These are phyloP conservation scores for Salix brachista DNA, from an alignment of 345 rosid genomes.

Conservation along the genomic window DNA sequence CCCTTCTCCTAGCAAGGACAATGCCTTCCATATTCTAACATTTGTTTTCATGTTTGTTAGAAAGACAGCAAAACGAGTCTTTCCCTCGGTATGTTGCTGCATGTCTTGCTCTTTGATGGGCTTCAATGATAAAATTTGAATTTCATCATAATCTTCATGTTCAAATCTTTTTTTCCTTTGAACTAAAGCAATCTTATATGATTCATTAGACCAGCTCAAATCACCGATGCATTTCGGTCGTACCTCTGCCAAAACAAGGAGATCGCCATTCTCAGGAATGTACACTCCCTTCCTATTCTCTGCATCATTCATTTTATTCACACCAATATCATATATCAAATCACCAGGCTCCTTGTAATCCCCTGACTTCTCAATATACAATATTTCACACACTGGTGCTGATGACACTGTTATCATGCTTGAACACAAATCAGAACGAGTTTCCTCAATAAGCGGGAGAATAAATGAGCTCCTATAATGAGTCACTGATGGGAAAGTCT, in stretches of 20 bases:
- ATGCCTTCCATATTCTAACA: constrained; percentile 1
- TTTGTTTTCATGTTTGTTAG: constrained; percentile 6
- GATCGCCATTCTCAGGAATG: constrained; percentile 4
- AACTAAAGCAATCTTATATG: constrained; percentile 3
- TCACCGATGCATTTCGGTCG: background rate
- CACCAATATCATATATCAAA: background rate
- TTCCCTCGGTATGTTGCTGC: background rate
- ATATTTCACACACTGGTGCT: background rate
- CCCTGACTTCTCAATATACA: background rate
- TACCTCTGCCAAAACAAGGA: background rate
- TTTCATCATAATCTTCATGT: background rate
- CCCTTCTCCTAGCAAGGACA: background rate
- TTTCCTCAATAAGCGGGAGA: constrained; percentile 7
- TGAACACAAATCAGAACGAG: background rate
- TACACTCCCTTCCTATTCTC: background rate
- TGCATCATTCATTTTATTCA: background rate
- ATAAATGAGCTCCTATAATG: constrained; percentile 1
- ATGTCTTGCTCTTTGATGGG: constrained; percentile 4
- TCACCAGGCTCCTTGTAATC: background rate
- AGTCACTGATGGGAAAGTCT: background rate
- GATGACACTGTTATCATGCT: background rate
- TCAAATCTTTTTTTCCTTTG: background rate
- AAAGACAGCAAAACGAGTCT: background rate
- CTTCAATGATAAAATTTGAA: background rate
- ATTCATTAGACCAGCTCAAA: background rate